Evolutionary conservation across 2,329 filamentous ascomycete genomes (phyloP).

Genomic region (Alternaria arborescens): DNA sequence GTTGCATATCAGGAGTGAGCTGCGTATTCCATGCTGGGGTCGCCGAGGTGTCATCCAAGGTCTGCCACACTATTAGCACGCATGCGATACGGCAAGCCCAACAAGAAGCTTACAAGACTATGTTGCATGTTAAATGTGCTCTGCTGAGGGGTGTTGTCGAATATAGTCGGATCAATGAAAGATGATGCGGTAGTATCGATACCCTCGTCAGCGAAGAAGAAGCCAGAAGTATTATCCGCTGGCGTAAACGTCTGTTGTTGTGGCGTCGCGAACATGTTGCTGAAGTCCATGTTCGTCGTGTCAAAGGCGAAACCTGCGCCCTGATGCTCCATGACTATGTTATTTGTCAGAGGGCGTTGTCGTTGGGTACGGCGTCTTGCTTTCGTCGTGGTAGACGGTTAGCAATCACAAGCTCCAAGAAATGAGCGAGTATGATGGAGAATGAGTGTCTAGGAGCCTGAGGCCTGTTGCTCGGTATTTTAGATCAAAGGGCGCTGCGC

Average conservation of each 20-base stretch:
- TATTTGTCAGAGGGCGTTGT: constrained; percentile 33
- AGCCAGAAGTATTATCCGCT: constrained; percentile 43
- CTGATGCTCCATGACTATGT: constrained; percentile 34
- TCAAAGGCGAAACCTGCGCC: constrained; percentile 46
- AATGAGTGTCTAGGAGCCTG: constrained; percentile 44
- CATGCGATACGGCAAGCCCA: not conserved
- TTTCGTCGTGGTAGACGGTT: constrained; percentile 20
- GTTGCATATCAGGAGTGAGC: constrained; percentile 28
- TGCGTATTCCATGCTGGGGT: constrained; percentile 38
- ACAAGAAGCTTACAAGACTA: constrained; percentile 37
- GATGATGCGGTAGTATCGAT: constrained; percentile 41
- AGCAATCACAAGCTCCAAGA: constrained; percentile 31
- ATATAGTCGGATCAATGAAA: constrained; percentile 32
- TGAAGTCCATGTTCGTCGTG: constrained; percentile 41
- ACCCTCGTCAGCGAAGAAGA: constrained; percentile 47
- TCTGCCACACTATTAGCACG: constrained; percentile 24
- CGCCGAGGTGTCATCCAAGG: constrained; percentile 47
- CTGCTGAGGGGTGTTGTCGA: constrained; percentile 32
- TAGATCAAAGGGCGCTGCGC: constrained; percentile 35
- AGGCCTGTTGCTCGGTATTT: constrained; percentile 39
- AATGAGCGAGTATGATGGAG: constrained; percentile 38
- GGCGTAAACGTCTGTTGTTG: constrained; percentile 34
- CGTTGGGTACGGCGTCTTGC: constrained; percentile 10
- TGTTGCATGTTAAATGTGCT: constrained; percentile 36
- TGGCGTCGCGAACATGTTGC: constrained; percentile 36